A percentile compares a stretch with the other conserved stretches of the same genome.
phyloP scores from a whole-genome alignment of 192 early-diverging fungal genomes.

The Rhizophagus sp. region DNA sequence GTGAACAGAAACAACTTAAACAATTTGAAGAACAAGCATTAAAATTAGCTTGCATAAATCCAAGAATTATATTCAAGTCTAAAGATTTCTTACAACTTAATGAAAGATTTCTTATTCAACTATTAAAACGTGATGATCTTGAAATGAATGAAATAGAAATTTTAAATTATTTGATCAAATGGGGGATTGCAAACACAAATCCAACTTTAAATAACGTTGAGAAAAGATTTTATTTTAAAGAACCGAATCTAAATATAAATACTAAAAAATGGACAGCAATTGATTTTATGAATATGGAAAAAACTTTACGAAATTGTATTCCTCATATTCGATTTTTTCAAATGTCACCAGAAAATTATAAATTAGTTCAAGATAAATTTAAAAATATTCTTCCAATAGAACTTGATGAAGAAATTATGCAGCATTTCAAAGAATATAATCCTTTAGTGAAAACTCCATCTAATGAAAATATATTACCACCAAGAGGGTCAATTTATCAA shows the following conservation, averaged over 20 bases:
- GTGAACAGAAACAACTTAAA: neutral
- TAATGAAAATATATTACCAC: no score
- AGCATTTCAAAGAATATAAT: no score
- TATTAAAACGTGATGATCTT: neutral
- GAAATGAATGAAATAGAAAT: neutral
- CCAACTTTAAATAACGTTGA: neutral
- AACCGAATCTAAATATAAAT: no score
- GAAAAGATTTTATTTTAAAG: no score
- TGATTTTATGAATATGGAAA: slow-evolving; percentile 2
- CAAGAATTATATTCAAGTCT: neutral
- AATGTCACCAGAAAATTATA: neutral
- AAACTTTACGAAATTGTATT: neutral
- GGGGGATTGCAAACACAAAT: neutral
- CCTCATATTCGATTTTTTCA: slow-evolving; percentile 15
- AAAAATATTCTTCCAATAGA: neutral
- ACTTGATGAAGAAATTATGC: no score
- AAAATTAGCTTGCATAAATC: neutral
- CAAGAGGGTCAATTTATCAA: no score
- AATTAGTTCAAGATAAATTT: neutral
- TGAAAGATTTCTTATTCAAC: neutral
- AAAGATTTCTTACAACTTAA: neutral
- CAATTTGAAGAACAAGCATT: neutral
- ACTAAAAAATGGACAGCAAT: neutral
- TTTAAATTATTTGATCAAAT: slow-evolving; percentile 8
- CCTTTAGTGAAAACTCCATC: no score